Conservation (phyloP, 208 protist species). For the Leishmania gerbilli region DNA sequence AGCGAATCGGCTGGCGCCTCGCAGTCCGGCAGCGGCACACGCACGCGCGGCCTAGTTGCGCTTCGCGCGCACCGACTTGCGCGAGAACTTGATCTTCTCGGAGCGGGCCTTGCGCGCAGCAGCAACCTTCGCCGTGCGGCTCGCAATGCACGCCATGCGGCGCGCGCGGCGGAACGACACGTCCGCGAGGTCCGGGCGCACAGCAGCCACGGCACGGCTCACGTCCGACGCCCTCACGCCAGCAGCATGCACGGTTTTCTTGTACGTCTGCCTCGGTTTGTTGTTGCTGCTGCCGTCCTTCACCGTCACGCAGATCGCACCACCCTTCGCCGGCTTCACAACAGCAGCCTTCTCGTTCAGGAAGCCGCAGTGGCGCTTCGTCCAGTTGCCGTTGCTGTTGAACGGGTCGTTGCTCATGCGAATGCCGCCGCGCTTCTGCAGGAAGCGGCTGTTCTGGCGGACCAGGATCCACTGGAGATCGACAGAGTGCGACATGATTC, state of each 20-base stretch:
- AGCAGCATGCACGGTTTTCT: slow-evolving; percentile 65
- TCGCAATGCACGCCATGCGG: slow-evolving; percentile 63
- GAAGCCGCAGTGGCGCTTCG: slow-evolving; percentile 84
- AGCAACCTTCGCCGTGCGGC: slow-evolving; percentile 63
- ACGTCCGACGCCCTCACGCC: slow-evolving; percentile 77
- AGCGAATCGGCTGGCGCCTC: not conserved
- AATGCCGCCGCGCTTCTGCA: slow-evolving; percentile 82
- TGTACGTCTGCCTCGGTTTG: slow-evolving; percentile 83
- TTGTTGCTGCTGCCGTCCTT: slow-evolving; percentile 74
- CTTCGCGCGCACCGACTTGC: slow-evolving; percentile 77
- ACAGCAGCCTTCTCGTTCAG: slow-evolving; percentile 75
- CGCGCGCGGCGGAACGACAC: slow-evolving; percentile 81
- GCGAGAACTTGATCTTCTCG: slow-evolving; percentile 68
- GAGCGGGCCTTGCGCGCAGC: slow-evolving; percentile 85
- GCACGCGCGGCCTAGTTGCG: slow-evolving; percentile 35
- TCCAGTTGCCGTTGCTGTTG: slow-evolving; percentile 91
- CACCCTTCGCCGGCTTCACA: slow-evolving; percentile 75
- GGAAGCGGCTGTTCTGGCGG: slow-evolving; percentile 83
- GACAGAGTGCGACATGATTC: slow-evolving; percentile 78
- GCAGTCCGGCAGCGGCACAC: not conserved
- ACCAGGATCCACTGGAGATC: slow-evolving; percentile 88
- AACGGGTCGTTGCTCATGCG: slow-evolving; percentile 86
- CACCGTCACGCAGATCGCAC: slow-evolving; percentile 70
- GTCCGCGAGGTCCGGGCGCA: slow-evolving; percentile 83
- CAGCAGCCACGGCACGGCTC: slow-evolving; percentile 65